These are phyloP conservation scores for Irpex lacteus DNA, from an alignment of 1,284 basidiomycete genomes.

Conservation along the genomic window DNA sequence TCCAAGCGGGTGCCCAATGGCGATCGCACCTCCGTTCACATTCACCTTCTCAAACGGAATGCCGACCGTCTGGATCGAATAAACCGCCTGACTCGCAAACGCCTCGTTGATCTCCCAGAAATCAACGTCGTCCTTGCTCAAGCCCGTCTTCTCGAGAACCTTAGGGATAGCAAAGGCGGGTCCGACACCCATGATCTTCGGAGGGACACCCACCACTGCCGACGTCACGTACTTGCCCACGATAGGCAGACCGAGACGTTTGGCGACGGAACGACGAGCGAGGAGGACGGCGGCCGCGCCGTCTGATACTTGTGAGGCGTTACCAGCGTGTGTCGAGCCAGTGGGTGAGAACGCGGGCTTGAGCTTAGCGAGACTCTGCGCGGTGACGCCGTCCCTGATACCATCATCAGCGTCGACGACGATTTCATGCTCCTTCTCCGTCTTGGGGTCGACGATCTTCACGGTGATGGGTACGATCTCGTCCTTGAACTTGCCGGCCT, in stretches of 20 bases:
- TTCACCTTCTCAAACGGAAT: conserved; percentile 84
- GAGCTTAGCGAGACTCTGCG: conserved; percentile 83
- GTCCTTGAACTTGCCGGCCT: conserved; percentile 87
- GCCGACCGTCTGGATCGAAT: conserved; percentile 73
- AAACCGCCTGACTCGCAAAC: conserved; percentile 87
- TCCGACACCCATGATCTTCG: conserved; percentile 88
- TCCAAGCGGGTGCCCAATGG: conserved; percentile 83
- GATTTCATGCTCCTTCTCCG: conserved; percentile 76
- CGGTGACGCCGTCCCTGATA: conserved; percentile 88
- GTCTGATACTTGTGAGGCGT: conserved; percentile 96
- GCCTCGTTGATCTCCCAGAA: conserved; percentile 97
- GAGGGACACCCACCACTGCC: conserved; percentile 81
- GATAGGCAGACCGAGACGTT: conserved; percentile 88
- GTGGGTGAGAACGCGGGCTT: conserved; percentile 91
- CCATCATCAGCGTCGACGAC: conserved; percentile 91
- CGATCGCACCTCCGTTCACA: conserved; percentile 86
- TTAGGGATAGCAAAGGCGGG: conserved; percentile 90
- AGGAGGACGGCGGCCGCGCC: conserved; percentile 95
- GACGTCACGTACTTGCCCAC: conserved; percentile 89
- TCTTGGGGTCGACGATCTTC: conserved; percentile 80
- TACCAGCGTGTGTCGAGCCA: conserved; percentile 92
- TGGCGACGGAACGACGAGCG: conserved; percentile 82
- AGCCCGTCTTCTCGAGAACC: conserved; percentile 70
- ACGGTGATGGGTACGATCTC: conserved; percentile 90
- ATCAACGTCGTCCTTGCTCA: conserved; percentile 79